Percentiles rank a stretch among this genome's conserved stretches.
These are phyloP conservation scores for Botryosphaeria dothidea DNA, from an alignment of 2,329 filamentous ascomycete genomes.

Conservation along the genomic window DNA sequence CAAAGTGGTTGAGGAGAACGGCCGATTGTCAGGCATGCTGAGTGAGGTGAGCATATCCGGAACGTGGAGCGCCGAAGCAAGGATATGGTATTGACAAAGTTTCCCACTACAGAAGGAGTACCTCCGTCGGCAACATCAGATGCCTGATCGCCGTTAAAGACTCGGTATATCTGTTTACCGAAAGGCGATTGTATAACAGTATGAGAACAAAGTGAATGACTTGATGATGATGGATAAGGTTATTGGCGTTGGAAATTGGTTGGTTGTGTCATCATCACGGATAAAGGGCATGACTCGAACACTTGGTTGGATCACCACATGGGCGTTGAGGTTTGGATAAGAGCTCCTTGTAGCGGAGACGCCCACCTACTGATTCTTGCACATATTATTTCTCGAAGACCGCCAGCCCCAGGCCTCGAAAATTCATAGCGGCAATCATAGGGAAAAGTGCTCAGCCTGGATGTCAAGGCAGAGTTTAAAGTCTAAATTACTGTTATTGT, in stretches of 20 bases:
- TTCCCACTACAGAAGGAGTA: slow-evolving; percentile 28
- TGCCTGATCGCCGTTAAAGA: slow-evolving; percentile 29
- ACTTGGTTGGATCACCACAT: background rate
- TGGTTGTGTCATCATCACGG: background rate
- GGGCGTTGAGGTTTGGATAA: background rate
- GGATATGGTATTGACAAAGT: background rate
- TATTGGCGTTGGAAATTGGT: background rate
- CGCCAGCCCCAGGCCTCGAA: no score
- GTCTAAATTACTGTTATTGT: background rate
- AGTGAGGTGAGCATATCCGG: slow-evolving; percentile 38
- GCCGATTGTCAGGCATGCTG: slow-evolving; percentile 39
- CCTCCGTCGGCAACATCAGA: slow-evolving; percentile 39
- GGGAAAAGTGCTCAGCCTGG: background rate
- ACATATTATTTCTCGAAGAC: background rate
- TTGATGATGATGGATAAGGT: background rate
- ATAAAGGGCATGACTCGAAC: background rate
- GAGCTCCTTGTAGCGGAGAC: background rate
- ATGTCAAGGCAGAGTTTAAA: background rate
- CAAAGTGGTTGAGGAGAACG: slow-evolving; percentile 45
- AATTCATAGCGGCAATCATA: background rate
- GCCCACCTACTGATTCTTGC: background rate
- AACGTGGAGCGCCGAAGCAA: background rate
- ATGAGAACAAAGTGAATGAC: background rate
- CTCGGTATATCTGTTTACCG: slow-evolving; percentile 23
- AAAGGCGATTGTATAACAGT: slow-evolving; percentile 23